Conservation (phyloP, 1,284 basidiomycete species). For the Leccinum griseonigrum region DNA sequence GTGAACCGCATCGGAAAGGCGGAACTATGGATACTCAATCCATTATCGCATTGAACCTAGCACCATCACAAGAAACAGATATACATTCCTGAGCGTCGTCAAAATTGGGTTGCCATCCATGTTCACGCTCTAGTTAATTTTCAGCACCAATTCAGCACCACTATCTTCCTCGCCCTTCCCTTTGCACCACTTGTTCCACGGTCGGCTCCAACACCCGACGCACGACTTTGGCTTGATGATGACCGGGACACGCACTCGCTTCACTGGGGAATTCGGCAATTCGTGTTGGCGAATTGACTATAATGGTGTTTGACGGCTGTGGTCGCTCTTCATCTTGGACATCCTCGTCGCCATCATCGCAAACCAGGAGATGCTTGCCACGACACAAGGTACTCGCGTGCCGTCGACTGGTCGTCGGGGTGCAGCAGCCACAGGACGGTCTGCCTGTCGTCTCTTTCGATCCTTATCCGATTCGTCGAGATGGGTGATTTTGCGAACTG, state of each 20-base stretch:
- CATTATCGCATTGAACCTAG: background rate
- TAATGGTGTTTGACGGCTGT: conserved; percentile 18
- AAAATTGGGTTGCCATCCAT: no score
- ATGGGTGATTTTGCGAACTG: no score
- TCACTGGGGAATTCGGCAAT: conserved; percentile 2
- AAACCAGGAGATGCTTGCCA: background rate
- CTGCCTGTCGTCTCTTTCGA: background rate
- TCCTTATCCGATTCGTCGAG: background rate
- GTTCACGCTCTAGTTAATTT: no score
- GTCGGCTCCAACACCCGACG: conserved; percentile 1
- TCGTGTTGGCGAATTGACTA: background rate
- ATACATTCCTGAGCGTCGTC: no score
- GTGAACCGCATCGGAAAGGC: no score
- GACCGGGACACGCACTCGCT: conserved; percentile 14
- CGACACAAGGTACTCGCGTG: background rate
- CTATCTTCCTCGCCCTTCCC: background rate
- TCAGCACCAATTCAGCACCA: no score
- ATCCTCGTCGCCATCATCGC: background rate
- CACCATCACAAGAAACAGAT: no score
- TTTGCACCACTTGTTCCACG: background rate
- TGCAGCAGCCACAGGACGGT: background rate
- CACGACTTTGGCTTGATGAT: background rate
- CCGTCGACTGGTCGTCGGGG: background rate
- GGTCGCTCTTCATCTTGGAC: background rate
- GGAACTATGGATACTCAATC: no score